Conservation (phyloP, 805 yeast genomes). For the Lipomyces kockii region DNA sequence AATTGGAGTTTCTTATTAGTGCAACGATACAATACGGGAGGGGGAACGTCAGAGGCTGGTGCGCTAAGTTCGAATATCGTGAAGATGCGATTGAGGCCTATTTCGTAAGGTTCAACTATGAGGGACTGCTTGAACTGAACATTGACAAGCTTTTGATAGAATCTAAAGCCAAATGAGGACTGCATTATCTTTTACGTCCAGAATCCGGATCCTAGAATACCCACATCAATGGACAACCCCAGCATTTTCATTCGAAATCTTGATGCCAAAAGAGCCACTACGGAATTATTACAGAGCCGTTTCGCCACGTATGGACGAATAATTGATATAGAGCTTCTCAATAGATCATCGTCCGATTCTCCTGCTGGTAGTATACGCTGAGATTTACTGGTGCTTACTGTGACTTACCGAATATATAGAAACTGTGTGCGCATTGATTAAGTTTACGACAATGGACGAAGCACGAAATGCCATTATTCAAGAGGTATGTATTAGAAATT, state of each 20-base stretch:
- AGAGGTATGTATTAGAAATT: constrained; percentile 14
- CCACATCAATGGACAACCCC: constrained; percentile 62
- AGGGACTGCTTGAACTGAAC: constrained; percentile 72
- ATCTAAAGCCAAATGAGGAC: constrained; percentile 5
- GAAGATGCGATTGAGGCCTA: constrained; percentile 88
- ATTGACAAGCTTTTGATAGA: constrained; percentile 50
- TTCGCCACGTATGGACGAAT: constrained; percentile 72
- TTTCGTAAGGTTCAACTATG: constrained; percentile 49
- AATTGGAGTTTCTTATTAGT: constrained; percentile 30
- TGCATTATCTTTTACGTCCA: constrained; percentile 40
- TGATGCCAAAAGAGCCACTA: constrained; percentile 54
- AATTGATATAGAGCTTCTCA: constrained; percentile 43
- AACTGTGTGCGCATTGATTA: constrained; percentile 21
- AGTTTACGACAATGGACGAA: constrained; percentile 26
- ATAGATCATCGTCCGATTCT: background rate
- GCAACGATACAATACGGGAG: constrained; percentile 30
- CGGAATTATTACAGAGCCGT: constrained; percentile 58
- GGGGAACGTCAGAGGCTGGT: constrained; percentile 54
- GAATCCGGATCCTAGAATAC: constrained; percentile 44
- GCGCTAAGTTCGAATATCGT: constrained; percentile 74
- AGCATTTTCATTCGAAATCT: constrained; percentile 79
- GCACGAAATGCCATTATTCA: constrained; percentile 30
- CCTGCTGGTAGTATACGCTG: background rate
- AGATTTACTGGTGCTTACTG: background rate
- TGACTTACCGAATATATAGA: constrained; percentile 7